Evolutionary conservation across 441 rosid species (phyloP), one percentile per base, ranked within the genome.

Genomic region (Raphanus hybrid): DNA sequence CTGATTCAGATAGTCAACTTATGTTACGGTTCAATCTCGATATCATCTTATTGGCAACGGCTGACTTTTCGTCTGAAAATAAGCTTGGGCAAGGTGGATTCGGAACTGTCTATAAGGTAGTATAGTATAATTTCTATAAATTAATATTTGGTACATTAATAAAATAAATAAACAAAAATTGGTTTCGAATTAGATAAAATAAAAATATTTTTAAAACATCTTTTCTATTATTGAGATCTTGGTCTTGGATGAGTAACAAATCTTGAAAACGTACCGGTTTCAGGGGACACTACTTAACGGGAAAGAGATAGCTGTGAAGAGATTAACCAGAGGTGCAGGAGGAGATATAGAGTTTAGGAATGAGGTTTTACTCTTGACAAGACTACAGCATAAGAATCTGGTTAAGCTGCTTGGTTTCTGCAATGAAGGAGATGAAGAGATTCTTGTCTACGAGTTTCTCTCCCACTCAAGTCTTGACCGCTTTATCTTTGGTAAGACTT

Each of bases 351-450:
- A 88, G 82, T 88, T 88, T 66, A 88, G 81, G 78, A 88, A 86
- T 7, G 90, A 88, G 71, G 86, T 87, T 9, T 5, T 62, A 39
- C 75, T 88, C 29, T 41, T 88, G 70, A 82, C 85, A 41, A 80
- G 74, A 78, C 88, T 87, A 62, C 89, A 87, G 37, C 90, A 88
- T 67, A 81, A 64, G 67, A 85, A 88, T 76, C 64, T 88, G 6
- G 92, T 88, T 45, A 80, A 78, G 80, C 88, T 85, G 29, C 77
- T 87, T 3, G 92, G 92, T 2, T 85, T 83, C 70, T 80, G 86
- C n/a, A 62, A 61, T 55, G 86, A 84, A 72, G 45, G 20, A 66
- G 77, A 79, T 3, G 92, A 88, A 82, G 84, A 78, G 71, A 68
- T 88, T 52, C 76, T 88, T 2, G 80, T 85, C 48, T 88, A 85